Percentiles rank a stretch among this genome's conserved stretches.
Conservation (phyloP, 2,329 filamentous ascomycete species). For the Paramyrothecium sp. region DNA sequence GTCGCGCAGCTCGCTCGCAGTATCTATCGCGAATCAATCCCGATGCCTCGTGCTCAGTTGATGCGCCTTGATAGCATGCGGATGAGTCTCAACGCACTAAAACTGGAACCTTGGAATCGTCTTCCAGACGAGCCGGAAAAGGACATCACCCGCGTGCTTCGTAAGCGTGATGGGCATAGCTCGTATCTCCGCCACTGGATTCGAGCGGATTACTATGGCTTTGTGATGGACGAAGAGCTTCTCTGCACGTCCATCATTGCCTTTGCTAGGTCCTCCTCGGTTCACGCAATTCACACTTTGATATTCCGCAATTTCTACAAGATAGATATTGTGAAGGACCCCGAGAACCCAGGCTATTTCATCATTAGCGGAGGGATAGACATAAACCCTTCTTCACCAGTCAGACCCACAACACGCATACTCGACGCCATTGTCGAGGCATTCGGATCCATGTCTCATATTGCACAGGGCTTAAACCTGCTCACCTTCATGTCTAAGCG, state of each 20-base stretch:
- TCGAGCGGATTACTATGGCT: conserved; percentile 18
- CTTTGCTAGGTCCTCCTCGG: conserved; percentile 35
- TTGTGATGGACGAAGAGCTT: conserved; percentile 34
- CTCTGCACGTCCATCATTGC: conserved; percentile 40
- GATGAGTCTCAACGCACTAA: conserved; percentile 23
- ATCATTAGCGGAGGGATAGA: conserved; percentile 30
- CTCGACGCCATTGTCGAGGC: conserved; percentile 66
- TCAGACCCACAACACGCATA: conserved; percentile 57
- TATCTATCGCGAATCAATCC: conserved; percentile 22
- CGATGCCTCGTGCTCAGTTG: conserved; percentile 12
- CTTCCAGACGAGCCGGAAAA: conserved; percentile 14
- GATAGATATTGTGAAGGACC: conserved; percentile 19
- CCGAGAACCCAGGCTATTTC: conserved; percentile 12
- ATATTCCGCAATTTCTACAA: conserved; percentile 29
- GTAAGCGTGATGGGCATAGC: conserved; percentile 19
- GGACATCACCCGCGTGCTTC: conserved; percentile 23
- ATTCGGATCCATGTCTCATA: conserved; percentile 65
- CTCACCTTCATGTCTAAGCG: conserved; percentile 61
- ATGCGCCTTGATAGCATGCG: conserved; percentile 27
- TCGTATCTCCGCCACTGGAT: conserved; percentile 26
- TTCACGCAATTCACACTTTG: conserved; percentile 29
- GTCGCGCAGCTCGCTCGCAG: conserved; percentile 39
- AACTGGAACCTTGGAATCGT: conserved; percentile 27
- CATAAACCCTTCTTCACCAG: conserved; percentile 46
- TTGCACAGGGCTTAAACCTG: conserved; percentile 56